Evolutionary conservation across 257 asterid genomes (phyloP), one percentile per base, ranked within the genome.

Genomic region (Fraxinus americana): DNA sequence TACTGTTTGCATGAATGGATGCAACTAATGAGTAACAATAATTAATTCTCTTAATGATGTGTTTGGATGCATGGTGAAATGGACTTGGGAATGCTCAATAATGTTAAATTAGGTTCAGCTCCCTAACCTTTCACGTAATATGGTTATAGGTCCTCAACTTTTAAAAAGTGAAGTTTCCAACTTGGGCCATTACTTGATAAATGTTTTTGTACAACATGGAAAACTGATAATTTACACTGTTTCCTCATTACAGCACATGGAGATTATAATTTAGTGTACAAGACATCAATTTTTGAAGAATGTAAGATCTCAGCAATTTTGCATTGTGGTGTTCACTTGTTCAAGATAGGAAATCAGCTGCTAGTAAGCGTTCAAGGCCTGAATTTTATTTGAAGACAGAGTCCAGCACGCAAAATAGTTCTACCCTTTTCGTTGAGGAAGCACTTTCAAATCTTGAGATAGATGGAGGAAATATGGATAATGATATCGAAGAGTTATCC

Each of bases 211-310:
- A 61, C 6, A 21, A 21, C 68, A 23, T 57, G 39, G 66, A 75
- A 34, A 75, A 38, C 50, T 65, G 67, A 66, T 72, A 11, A 38
- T 61, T 57, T 34, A 6, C n/a, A 43, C 66, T 67, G 34, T 17
- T 82, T 75, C 73, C 35, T 75, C 59, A 69, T 78, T 78, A 75
- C 94, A 95, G 99, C 99, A 93, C 82, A 73, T 89, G 90, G 98
- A 95, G 78, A 86, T 88, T 78, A 88, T 95, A 94, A 79, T 83
- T n/a, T 95, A 98, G 99, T 95, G 97, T 88, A 88, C 85, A 75
- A 85, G 93, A 77, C 94, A 91, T 89, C 86, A 89, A 10, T 95
- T 93, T 88, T 78, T 95, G 87, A 92, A 85, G 79, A 82, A 83
- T 77, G 86, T 91, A 79, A 86, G 67, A 50, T 81, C 91, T 72